phyloP scores from a whole-genome alignment of 768 basidiomycete species.

The Mycena polygramma region DNA sequence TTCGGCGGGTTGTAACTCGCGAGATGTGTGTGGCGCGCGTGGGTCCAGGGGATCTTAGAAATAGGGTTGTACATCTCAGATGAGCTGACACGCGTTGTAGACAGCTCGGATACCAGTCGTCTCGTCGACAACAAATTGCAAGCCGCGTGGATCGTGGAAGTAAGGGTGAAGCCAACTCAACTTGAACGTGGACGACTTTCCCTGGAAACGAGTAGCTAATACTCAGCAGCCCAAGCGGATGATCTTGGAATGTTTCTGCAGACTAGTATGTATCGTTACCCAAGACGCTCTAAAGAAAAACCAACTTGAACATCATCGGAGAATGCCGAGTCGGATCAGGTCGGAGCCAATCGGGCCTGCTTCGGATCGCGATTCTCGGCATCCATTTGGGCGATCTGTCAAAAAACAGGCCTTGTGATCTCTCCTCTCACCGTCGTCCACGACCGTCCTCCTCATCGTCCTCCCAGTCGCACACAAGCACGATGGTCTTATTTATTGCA shows the following conservation, averaged over 20 bases:
- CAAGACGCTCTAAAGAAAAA: not conserved
- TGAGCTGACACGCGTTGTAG: not conserved
- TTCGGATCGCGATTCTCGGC: slow-evolving; percentile 5
- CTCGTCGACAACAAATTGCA: not conserved
- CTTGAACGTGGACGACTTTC: too few relatives aligned
- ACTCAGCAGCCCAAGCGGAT: too few relatives aligned
- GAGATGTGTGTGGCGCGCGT: too few relatives aligned
- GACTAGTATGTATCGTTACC: too few relatives aligned
- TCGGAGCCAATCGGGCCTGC: not conserved
- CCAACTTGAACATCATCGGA: not conserved
- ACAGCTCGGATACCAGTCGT: not conserved
- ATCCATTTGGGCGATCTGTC: not conserved
- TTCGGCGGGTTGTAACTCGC: too few relatives aligned
- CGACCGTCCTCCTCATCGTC: slow-evolving; percentile 6
- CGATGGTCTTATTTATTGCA: slow-evolving; percentile 44
- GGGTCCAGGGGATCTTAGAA: not conserved
- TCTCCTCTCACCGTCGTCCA: slow-evolving; percentile 13
- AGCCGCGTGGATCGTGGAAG: too few relatives aligned
- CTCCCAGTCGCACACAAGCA: not conserved
- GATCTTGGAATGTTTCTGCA: too few relatives aligned
- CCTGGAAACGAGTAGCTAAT: too few relatives aligned
- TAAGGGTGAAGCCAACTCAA: too few relatives aligned
- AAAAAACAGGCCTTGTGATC: not conserved
- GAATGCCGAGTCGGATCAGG: too few relatives aligned
- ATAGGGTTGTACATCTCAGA: not conserved